Percentiles rank a stretch among this genome's conserved stretches.
Conservation (phyloP, 1,284 basidiomycete genomes). For the Porphyrellus sp. region DNA sequence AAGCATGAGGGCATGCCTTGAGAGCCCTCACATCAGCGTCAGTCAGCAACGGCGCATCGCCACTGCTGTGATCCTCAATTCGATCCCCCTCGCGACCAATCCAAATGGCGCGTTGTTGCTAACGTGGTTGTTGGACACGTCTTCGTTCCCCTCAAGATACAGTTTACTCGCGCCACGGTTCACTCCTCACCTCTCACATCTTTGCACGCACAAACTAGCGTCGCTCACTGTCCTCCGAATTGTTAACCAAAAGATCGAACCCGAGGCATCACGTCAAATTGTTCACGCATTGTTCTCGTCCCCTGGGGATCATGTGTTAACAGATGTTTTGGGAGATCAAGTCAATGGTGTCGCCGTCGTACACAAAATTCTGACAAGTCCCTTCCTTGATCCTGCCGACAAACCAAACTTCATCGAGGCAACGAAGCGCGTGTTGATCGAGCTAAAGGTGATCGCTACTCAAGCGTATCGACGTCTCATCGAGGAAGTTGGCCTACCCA, state of each 20-base stretch:
- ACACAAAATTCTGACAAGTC: constrained; percentile 87
- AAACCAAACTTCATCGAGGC: constrained; percentile 76
- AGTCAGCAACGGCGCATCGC: constrained; percentile 95
- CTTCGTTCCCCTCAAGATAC: constrained; percentile 89
- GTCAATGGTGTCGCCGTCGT: constrained; percentile 94
- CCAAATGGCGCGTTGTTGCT: constrained; percentile 94
- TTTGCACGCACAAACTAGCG: constrained; percentile 97
- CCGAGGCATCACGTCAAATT: constrained; percentile 77
- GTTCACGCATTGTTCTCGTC: constrained; percentile 85
- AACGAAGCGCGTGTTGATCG: constrained; percentile 84
- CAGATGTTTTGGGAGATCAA: constrained; percentile 91
- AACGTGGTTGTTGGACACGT: constrained; percentile 96
- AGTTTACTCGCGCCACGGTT: constrained; percentile 91
- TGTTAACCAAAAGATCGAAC: constrained; percentile 89
- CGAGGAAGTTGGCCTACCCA: constrained; percentile 89
- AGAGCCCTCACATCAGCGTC: constrained; percentile 79
- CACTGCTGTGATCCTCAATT: constrained; percentile 92
- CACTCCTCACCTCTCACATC: constrained; percentile 90
- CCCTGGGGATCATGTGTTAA: constrained; percentile 81
- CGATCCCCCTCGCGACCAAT: constrained; percentile 95
- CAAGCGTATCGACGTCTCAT: constrained; percentile 92
- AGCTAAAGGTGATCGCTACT: constrained; percentile 84
- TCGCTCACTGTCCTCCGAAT: constrained; percentile 91
- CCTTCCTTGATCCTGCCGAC: constrained; percentile 71
- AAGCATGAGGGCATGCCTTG: constrained; percentile 95